Evolutionary conservation across 306 rosid species (phyloP), one percentile per base, ranked within the genome.

Genomic region (Cucurbita moschata): DNA sequence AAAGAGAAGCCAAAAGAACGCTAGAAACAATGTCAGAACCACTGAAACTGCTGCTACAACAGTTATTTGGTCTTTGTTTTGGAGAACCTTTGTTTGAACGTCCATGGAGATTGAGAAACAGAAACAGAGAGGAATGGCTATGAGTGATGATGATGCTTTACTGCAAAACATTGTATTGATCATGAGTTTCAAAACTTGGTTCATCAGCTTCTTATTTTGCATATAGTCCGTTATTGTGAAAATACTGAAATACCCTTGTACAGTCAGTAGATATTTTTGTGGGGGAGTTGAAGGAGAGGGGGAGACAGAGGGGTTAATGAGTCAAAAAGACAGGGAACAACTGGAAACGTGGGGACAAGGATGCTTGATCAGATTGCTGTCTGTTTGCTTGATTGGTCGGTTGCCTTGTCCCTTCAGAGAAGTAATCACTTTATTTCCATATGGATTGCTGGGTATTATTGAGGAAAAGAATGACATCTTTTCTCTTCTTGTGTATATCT

Each of bases 1-100:
- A 62, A 93, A 85, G 58, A 93, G 86, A 46, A 96, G 97, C 98
- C 92, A 90, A 76, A 92, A 92, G 77, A 79, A 90, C 30, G 87
- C 86, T 75, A 92, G 30, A 70, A 85, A 1, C 62, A 86, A 77
- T 43, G 85, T 88, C 57, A 86, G 38, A 13, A 76, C 40, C 40
- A 82, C 43, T 40, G 87, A 81, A 73, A 82, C 78, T 67, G 85
- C 61, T 76, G 84, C 75, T 44, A 88, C 84, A 76, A 76, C 77
- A 82, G 77, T 81, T 30, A 90, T 56, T 52, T 83, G 90, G 73
- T 80, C 79, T 83, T 82, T 88, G 82, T 93, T 85, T 58, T 84
- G 87, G 67, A 78, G 37, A 78, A 90, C 81, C 81, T 83, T 90
- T 80, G 85, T 70, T 70, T 82, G 82, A 62, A 90, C 62, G 73